Evolutionary conservation across 2,329 filamentous ascomycete genomes (phyloP), one percentile per base, ranked within the genome.

Genomic region (Dactylellina sp.): DNA sequence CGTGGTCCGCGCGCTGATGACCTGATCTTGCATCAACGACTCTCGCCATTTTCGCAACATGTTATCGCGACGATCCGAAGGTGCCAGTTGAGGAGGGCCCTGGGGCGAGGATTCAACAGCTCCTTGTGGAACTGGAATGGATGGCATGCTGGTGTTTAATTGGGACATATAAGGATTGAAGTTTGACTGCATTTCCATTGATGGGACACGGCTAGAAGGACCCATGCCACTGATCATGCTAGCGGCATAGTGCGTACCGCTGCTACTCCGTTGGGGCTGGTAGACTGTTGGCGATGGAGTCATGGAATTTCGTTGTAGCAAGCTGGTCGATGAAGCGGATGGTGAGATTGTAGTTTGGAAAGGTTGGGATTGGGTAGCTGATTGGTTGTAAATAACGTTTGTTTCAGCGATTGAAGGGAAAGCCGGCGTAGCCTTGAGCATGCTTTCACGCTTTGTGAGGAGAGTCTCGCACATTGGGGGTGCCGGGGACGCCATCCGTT

Each of bases 11-110:
- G 81, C 80, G 11, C 80, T 81, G 1, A 82, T 78, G 22, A 84
- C 83, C n/a, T 90, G 81, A 47, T 91, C 89, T 11, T 87, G 84
- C 18, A 87, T 85, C 1, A 91, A 84, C 0, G 86, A 89, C 76
- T 87, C 85, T 55, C 90, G 86, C 84, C 91, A 93, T 59, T 83
- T 86, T 20, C 89, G 87, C 28, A 93, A 84, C 71, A 87, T 85
- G 0, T 86, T 83, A 64, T 89, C 85, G 40, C 88, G 85, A 11
- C 81, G 82, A 7, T 82, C 80, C 18, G 80, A 49, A 7, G 71
- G 70, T 25, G 75, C 53, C 22, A 59, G 76, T 20, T 76, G 70
- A 22, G 75, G 72, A 2, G 71, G 62, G 32, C 47, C 25, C 57
- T 65, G 39, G 40, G 76, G 53, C 37, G 76, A 53, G 32, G 65